phyloP scores from a whole-genome alignment of 73 alveolate genomes.

The Halteria grandinella region DNA sequence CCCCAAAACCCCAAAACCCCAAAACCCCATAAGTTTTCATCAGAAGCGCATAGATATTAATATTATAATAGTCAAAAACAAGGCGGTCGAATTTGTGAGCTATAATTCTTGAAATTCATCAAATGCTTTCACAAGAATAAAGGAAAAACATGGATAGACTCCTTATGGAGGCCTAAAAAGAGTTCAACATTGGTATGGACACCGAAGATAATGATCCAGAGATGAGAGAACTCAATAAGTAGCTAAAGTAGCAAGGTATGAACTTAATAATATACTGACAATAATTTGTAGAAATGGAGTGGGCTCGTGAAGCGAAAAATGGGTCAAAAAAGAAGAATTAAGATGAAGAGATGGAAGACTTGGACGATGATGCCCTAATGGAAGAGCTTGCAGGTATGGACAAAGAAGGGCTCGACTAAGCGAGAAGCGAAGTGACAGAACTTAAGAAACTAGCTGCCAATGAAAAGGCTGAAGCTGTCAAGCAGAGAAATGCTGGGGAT shows the following conservation, averaged over 20 bases:
- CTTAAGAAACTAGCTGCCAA: background rate
- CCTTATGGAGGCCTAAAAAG: too few species aligned
- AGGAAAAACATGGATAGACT: too few species aligned
- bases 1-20: too few species aligned
- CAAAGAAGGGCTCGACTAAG: background rate
- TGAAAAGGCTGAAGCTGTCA: conserved; percentile 5
- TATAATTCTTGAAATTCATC: too few species aligned
- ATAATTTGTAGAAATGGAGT: too few species aligned
- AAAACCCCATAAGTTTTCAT: too few species aligned
- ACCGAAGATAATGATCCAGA: conserved; percentile 33
- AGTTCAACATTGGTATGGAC: too few species aligned
- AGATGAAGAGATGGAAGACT: conserved; percentile 37
- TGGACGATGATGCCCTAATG: conserved; percentile 37
- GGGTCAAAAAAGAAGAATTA: background rate
- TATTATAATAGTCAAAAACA: too few species aligned
- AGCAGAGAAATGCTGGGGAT: background rate
- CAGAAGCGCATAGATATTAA: too few species aligned
- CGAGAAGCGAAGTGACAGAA: background rate
- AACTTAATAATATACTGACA: background rate
- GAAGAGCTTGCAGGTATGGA: conserved; percentile 26
- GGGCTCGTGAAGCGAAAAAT: background rate
- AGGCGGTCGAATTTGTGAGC: too few species aligned
- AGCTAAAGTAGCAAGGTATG: conserved; percentile 11
- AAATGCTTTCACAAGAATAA: too few species aligned
- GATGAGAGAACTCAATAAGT: conserved; percentile 5